Percentiles rank a stretch among this genome's conserved stretches.
Evolutionary conservation across 2,329 filamentous ascomycete species (phyloP).

Genomic region (Nemania serpens): DNA sequence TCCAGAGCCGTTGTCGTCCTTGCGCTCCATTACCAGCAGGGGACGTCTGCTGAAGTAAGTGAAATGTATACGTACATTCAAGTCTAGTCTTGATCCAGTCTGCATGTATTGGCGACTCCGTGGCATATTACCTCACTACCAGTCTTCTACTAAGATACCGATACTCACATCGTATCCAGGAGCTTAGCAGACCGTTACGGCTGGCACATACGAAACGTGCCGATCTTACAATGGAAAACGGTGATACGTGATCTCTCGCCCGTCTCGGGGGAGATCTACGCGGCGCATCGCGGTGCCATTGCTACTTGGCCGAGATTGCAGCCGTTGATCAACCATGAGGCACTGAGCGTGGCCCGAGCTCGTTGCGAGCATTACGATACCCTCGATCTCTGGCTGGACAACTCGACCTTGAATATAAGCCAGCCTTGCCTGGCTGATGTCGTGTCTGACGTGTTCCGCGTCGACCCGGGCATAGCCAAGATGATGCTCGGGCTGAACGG

Average conservation of each 20-base stretch:
- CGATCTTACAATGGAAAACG: slow-evolving; percentile 19
- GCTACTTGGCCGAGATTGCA: slow-evolving; percentile 18
- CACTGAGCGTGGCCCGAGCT: slow-evolving; percentile 11
- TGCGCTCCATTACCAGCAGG: slow-evolving; percentile 16
- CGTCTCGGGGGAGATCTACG: slow-evolving; percentile 14
- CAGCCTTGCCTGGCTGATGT: slow-evolving; percentile 22
- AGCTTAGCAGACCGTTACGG: slow-evolving; percentile 21
- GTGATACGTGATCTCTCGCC: slow-evolving; percentile 21
- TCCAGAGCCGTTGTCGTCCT: slow-evolving; percentile 7
- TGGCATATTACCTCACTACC: no score
- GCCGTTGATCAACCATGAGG: slow-evolving; percentile 27
- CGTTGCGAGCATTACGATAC: slow-evolving; percentile 13
- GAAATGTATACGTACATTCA: neutral
- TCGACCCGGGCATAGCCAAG: slow-evolving; percentile 21
- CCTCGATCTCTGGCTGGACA: slow-evolving; percentile 26
- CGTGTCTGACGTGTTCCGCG: slow-evolving; percentile 21
- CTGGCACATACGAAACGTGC: slow-evolving; percentile 13
- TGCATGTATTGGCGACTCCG: no score
- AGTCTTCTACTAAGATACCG: no score
- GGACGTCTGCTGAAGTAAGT: slow-evolving; percentile 26
- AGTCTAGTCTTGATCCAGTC: neutral
- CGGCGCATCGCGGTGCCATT: slow-evolving; percentile 7
- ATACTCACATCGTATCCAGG: slow-evolving; percentile 13
- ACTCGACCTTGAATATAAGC: slow-evolving; percentile 20
- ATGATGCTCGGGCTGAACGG: slow-evolving; percentile 14